These are phyloP conservation scores for Trametes versicolor DNA, from an alignment of 1,284 basidiomycete genomes.

Conservation along the genomic window DNA sequence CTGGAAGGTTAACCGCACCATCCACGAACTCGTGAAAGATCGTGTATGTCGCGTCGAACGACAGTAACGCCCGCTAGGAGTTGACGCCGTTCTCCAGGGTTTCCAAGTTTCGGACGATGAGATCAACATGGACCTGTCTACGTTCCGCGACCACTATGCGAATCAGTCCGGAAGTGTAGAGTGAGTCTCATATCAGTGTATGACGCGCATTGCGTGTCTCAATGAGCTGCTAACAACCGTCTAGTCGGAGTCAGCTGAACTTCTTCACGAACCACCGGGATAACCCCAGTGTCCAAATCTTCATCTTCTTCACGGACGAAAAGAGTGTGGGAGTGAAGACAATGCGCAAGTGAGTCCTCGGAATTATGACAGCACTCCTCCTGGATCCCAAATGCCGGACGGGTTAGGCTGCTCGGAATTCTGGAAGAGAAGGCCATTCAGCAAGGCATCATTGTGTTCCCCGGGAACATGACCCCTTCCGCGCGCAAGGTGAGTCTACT, in stretches of 20 bases:
- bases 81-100: conserved; percentile 59
- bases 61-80: conserved; percentile 6
- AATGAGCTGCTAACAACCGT: conserved; percentile 5
- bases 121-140: conserved; percentile 84
- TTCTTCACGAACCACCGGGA: conserved; percentile 84
- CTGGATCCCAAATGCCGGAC: neutral
- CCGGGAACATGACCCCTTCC: conserved; percentile 95
- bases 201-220: neutral
- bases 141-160: conserved; percentile 77
- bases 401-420: conserved; percentile 82
- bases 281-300: conserved; percentile 85
- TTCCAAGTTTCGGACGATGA: conserved; percentile 93
- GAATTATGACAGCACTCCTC: neutral
- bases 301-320: conserved; percentile 94
- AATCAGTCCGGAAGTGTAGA: conserved; percentile 72
- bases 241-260: conserved; percentile 86
- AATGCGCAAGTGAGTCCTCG: conserved; percentile 89
- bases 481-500: conserved; percentile 83
- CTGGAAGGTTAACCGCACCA: conserved; percentile 97
- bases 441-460: conserved; percentile 95
- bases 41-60: conserved; percentile 61
- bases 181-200: conserved; percentile 49
- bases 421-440: conserved; percentile 92
- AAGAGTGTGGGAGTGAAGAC: conserved; percentile 94
- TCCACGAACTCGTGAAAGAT: conserved; percentile 96